Conservation (phyloP, 768 basidiomycete genomes). For the Inosperma sp. region DNA sequence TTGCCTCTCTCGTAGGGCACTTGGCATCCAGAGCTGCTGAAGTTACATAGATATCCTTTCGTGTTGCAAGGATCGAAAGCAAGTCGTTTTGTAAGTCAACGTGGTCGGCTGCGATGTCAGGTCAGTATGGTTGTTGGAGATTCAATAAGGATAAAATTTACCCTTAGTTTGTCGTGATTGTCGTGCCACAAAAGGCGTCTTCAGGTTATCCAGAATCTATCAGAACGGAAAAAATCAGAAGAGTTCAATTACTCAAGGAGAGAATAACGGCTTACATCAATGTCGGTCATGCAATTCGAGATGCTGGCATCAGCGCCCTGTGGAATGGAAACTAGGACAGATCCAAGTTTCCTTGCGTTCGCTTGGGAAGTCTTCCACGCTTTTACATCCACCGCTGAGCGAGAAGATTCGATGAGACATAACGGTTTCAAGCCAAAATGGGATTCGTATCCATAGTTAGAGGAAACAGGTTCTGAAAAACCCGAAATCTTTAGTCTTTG, state of each 20-base stretch:
- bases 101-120: conserved; percentile 38
- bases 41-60: conserved; percentile 76
- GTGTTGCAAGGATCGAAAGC: conserved; percentile 57
- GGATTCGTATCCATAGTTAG: conserved; percentile 53
- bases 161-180: not conserved
- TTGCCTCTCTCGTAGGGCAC: conserved; percentile 58
- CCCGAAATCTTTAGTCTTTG: not conserved
- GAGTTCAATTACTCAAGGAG: not conserved
- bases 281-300: conserved; percentile 26
- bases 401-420: conserved; percentile 45
- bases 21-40: conserved; percentile 62
- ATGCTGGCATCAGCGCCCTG: conserved; percentile 32
- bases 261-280: conserved; percentile 26
- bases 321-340: conserved; percentile 46
- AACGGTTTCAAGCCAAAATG: conserved; percentile 67
- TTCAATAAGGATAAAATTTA: not conserved
- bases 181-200: not conserved
- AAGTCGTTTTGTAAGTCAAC: conserved; percentile 60
- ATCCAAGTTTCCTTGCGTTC: conserved; percentile 55
- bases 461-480: conserved; percentile 1
- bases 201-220: not conserved
- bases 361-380: conserved; percentile 53
- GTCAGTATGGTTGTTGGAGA: conserved; percentile 8
- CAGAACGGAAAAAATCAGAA: not conserved
- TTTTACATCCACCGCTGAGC: conserved; percentile 48